Evolutionary conservation across 371 early-diverging fungal genomes (phyloP), one percentile per base, ranked within the genome.

Genomic region (Chytridiales sp.): DNA sequence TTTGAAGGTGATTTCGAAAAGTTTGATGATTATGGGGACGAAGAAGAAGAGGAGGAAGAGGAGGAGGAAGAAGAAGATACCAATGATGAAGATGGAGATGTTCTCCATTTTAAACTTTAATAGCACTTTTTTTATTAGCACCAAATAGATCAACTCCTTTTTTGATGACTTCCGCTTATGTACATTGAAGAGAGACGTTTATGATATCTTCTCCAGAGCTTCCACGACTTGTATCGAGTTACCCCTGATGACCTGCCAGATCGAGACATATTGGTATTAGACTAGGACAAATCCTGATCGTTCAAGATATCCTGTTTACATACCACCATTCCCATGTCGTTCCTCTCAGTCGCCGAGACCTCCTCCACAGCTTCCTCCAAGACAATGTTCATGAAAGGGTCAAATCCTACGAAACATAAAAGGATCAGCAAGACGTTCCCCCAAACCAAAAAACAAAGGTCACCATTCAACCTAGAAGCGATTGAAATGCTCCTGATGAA

Each of bases 371-470:
- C 87, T 47, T 95, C 94, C 61, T 94, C 98, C 70, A 98, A 73
- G n/a, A 97, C 97, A 65, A 98, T 72, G 80, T 98, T 98, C 96
- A 97, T 92, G 77, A 97, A 98, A 19, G 99, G 92, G 72, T 98
- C 99, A 64, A 82, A 98, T 27, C 98, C 98, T 78, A 56, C 19
- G 44, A 32, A 15, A 41, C 26, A 39, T 1, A 56, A 8, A 32
- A 55, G 4, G 19, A 49, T 27, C 21, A 31, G 19, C 1, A 3
- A 41, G 1, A 17, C 36, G 30, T 21, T 64, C 50, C 22, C 26
- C 32, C 41, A 30, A 8, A n/a, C 26, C 40, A 39, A 15, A 48
- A 11, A 32, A 31, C n/a, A 17, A 19, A 29, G 29, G 17, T 17
- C 13, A 15, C 11, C 47, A n/a, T 15, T 13, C 26, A 22, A 11